Evolutionary conservation across 768 basidiomycete species (phyloP).

Genomic region (Lanmaoa rubissima): DNA sequence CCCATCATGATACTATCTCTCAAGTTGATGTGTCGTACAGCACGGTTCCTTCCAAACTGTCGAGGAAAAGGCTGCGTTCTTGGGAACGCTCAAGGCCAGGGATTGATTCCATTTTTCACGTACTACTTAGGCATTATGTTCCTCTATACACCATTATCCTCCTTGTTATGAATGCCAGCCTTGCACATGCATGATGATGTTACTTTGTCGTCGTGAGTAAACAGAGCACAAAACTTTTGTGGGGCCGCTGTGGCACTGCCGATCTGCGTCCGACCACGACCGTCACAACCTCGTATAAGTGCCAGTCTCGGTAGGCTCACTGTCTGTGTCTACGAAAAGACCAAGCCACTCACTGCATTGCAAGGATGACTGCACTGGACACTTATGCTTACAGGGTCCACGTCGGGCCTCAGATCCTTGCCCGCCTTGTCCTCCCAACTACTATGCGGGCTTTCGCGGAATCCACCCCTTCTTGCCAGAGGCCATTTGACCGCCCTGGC

Average conservation of each 20-base stretch:
- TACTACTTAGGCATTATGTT: constrained; percentile 41
- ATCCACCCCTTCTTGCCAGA: constrained; percentile 9
- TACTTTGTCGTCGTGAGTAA: neutral
- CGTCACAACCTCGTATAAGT: constrained; percentile 20
- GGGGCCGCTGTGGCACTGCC: neutral
- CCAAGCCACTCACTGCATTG: constrained; percentile 7
- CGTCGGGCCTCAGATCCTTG: constrained; percentile 60
- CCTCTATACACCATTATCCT: constrained; percentile 34
- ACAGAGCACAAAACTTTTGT: neutral
- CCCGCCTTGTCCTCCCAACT: constrained; percentile 28
- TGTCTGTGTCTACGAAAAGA: neutral
- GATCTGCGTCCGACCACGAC: neutral
- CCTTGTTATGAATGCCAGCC: constrained; percentile 41
- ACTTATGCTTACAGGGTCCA: constrained; percentile 87
- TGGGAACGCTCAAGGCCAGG: constrained; percentile 86
- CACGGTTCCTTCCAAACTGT: constrained; percentile 96
- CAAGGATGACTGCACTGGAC: constrained; percentile 66
- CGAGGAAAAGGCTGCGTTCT: constrained; percentile 95
- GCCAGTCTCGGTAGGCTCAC: constrained; percentile 46
- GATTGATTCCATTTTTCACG: constrained; percentile 50
- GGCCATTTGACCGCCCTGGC: constrained; percentile 5
- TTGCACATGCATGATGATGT: constrained; percentile 7
- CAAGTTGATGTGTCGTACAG: constrained; percentile 36
- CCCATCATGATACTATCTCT: neutral
- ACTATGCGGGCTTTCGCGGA: constrained; percentile 31